Evolutionary conservation across 2,329 filamentous ascomycete genomes (phyloP), one percentile per base, ranked within the genome.

Genomic region (Colletotrichum chrysophilum): DNA sequence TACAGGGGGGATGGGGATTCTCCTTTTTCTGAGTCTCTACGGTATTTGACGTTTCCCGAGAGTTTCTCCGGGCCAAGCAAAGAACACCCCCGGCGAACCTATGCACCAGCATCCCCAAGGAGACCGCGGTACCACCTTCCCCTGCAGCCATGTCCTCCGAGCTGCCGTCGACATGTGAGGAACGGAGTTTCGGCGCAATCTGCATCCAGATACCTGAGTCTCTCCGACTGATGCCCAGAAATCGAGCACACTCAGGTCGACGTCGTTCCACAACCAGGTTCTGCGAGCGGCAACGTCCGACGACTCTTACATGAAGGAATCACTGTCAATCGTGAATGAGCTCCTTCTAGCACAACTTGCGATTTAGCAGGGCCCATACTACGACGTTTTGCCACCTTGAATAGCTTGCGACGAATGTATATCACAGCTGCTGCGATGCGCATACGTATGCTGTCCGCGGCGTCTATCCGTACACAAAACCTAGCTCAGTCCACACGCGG

Each of bases 11-110:
- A 30, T 30, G 28, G 28, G 8, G 28, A 30, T 30, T 30, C 28
- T 30, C 28, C 8, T 30, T 30, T 9, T 30, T 2, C 28, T 30
- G 28, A 30, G 28, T 26, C 24, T 24, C 24, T 24, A 24, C 24
- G 24, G 24, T 24, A 34, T 36, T 52, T 26, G 36, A 34, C 16
- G 34, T n/a, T 36, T 48, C 14, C 66, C 71, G 71, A 74, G 36
- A 71, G 60, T 65, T 74, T 74, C 71, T 66, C 71, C 71, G 71
- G 36, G 60, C 66, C 58, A 74, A 70, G 58, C 36, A 26, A 13
- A n/a, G 58, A 21, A 56, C 7, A 26, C 66, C 66, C 66, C 71
- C 43, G 60, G 38, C 34, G 43, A 56, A 70, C 24, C 24, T 9
- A n/a, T 43, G 71, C 66, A 74, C 26, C 55, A 55, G 24, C n/a